phyloP scores from a whole-genome alignment of 129 eudicot genomes.

The Artemisia argyi region DNA sequence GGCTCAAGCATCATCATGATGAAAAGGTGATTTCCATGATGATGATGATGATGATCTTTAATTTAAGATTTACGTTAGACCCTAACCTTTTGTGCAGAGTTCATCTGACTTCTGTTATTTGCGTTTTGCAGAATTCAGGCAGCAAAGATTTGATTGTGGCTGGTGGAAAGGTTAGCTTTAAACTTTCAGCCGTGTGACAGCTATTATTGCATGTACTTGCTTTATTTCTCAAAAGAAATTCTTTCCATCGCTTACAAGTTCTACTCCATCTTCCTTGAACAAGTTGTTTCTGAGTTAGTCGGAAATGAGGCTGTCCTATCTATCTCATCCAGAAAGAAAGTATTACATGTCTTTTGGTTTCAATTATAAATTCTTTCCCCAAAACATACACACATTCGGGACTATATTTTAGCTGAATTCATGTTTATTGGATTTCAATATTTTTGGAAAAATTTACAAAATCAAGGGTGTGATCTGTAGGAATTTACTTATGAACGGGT shows the following conservation, averaged over 20 bases:
- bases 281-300: not conserved
- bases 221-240: not conserved
- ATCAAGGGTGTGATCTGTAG: too few relatives aligned
- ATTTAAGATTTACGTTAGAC: constrained; percentile 4
- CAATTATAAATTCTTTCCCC: too few relatives aligned
- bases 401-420: too few relatives aligned
- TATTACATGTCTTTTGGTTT: not conserved
- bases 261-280: not conserved
- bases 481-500: not conserved
- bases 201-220: not conserved
- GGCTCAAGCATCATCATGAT: constrained; percentile 13
- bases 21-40: constrained; percentile 21
- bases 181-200: not conserved
- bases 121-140: constrained; percentile 20
- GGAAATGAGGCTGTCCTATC: constrained; percentile 2
- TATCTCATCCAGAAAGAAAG: not conserved
- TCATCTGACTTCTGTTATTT: constrained; percentile 1
- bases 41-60: constrained; percentile 17
- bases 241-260: not conserved
- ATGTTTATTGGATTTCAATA: too few relatives aligned
- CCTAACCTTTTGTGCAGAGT: constrained; percentile 3
- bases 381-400: too few relatives aligned
- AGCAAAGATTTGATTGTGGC: constrained; percentile 16
- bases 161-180: constrained; percentile 9
- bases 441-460: too few relatives aligned